phyloP scores from a whole-genome alignment of 352 stramenopile genomes.

The Globisporangium radiosum region DNA sequence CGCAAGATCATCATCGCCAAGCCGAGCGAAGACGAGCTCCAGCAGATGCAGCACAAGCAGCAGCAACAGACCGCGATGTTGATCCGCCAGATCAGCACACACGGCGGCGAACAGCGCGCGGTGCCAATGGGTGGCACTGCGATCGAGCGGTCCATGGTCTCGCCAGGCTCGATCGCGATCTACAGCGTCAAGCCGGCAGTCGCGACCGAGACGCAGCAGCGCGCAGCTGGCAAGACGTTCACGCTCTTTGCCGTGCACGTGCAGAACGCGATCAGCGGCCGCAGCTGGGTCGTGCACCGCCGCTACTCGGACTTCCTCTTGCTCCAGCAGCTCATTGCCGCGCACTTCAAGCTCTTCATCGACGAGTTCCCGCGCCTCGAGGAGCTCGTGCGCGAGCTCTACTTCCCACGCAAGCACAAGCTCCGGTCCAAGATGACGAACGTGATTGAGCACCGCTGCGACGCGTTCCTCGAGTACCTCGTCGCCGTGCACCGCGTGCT shows the following conservation, averaged over 20 bases:
- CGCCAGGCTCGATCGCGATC: constrained; percentile 43
- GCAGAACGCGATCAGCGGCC: constrained; percentile 65
- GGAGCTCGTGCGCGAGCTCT: constrained; percentile 37
- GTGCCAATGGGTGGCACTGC: constrained; percentile 54
- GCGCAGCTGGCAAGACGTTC: constrained; percentile 25
- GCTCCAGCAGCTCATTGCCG: constrained; percentile 39
- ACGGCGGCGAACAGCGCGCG: constrained; percentile 24
- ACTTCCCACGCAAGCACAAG: constrained; percentile 68
- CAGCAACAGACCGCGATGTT: constrained; percentile 28
- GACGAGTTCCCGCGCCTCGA: constrained; percentile 46
- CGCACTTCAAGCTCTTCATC: constrained; percentile 50
- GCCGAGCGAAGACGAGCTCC: constrained; percentile 10
- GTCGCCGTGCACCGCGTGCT: constrained; percentile 55
- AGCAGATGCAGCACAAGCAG: constrained; percentile 11
- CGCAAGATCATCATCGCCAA: constrained; percentile 15
- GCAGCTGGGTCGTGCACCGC: constrained; percentile 67
- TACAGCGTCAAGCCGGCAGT: constrained; percentile 50
- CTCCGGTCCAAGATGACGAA: constrained; percentile 45
- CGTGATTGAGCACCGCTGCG: constrained; percentile 51
- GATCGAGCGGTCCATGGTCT: constrained; percentile 63
- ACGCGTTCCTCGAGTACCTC: constrained; percentile 62
- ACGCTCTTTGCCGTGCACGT: constrained; percentile 59
- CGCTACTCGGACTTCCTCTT: constrained; percentile 59
- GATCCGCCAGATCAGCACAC: constrained; percentile 21
- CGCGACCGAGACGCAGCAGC: constrained; percentile 14